Evolutionary conservation across 75 land plant species (phyloP), one percentile per base, ranked within the genome.

Genomic region (Sequoiadendron giganteum): DNA sequence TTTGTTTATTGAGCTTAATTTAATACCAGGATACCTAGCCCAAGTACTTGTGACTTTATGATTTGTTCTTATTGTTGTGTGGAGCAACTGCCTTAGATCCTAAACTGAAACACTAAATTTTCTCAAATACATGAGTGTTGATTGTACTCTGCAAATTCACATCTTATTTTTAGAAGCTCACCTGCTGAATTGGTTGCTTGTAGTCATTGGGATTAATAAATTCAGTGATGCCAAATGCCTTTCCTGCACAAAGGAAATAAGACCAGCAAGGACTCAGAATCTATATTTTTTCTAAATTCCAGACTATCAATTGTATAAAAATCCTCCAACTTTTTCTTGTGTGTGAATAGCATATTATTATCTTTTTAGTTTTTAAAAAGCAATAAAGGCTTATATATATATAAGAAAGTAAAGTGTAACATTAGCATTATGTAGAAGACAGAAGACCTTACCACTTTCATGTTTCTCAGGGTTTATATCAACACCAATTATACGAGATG

Each of bases 401-500:
- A 36, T 36, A 36, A 36, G 38, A 36, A 36, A 36, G 38, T 36
- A 36, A 36, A 36, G 38, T 36, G 38, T 36, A 36, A 36, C 38
- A 36, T 36, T 36, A 36, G 36, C 39, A n/a, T 78, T 54, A 10
- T 34, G 76, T 36, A 80, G 36, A 42, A 39, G 30, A 70, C 28
- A 40, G 43, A 6, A 19, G 2, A 15, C 8, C 19, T 21, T 88
- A 95, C 99, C 99, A 92, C 86, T 93, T 84, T 90, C 94, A 58
- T 68, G 72, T 89, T 98, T 98, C 19, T 85, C 88, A 54, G 95
- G 88, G 91, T 95, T 95, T 36, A 88, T 91, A 86, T 97, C 99
- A 34, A 98, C 92, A 16, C 99, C 99, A 89, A 98, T 96, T 78
- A 98, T 95, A 18, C 85, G 58, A 68, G 96, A 93, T 78, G 97